Evolutionary conservation across 2,329 filamentous ascomycete genomes (phyloP).

Genomic region (Scedosporium boydii): DNA sequence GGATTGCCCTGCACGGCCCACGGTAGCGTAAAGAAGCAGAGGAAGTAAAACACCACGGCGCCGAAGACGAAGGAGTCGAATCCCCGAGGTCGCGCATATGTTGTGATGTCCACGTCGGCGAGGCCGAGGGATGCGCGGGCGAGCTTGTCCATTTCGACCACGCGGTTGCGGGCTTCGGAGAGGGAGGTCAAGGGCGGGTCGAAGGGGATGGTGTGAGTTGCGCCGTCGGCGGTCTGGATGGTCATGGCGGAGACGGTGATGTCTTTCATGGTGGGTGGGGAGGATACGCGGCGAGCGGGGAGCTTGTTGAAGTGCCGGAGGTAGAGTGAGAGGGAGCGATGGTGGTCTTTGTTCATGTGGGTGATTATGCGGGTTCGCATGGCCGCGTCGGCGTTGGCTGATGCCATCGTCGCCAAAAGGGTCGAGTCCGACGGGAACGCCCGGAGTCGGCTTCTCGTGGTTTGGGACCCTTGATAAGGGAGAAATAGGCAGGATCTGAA

Average conservation of each 20-base stretch:
- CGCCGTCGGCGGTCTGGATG: constrained; percentile 42
- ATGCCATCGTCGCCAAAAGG: not conserved
- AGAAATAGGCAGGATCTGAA: too few relatives aligned
- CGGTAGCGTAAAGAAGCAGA: constrained; percentile 35
- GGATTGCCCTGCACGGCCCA: constrained; percentile 43
- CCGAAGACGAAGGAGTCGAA: constrained; percentile 19
- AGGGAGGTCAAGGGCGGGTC: constrained; percentile 60
- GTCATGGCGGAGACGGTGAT: constrained; percentile 55
- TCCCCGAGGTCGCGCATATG: constrained; percentile 28
- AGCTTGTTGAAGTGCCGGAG: constrained; percentile 62
- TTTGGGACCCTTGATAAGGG: too few relatives aligned
- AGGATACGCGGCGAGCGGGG: constrained; percentile 41
- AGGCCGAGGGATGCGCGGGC: constrained; percentile 51
- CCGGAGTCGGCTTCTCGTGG: too few relatives aligned
- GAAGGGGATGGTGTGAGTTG: constrained; percentile 48
- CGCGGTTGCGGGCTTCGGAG: constrained; percentile 56
- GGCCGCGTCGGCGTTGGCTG: constrained; percentile 14
- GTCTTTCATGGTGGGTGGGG: constrained; percentile 51
- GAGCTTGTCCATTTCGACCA: constrained; percentile 60
- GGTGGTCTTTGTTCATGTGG: constrained; percentile 85
- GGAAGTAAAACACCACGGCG: constrained; percentile 34
- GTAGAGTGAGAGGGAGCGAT: constrained; percentile 64
- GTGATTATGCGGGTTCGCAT: constrained; percentile 39
- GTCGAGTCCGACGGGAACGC: too few relatives aligned
- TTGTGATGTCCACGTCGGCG: constrained; percentile 31